A percentile compares a stretch with the other conserved stretches of the same genome.
These are phyloP conservation scores for Vitis rotundifolia DNA, from an alignment of 164 flowering plant species.

Conservation along the genomic window DNA sequence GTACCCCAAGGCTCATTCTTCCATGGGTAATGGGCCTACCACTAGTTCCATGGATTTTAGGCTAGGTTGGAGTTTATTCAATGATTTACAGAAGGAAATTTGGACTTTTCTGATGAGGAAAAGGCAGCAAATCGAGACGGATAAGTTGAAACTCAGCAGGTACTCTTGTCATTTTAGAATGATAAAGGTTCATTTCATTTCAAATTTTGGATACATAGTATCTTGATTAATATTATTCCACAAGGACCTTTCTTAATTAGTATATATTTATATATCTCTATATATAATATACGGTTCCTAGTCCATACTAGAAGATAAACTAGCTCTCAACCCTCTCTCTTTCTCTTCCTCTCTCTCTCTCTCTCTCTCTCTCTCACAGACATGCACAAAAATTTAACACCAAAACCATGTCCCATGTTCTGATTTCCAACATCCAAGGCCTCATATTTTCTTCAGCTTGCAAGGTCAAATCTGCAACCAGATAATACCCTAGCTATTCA, in stretches of 20 bases:
- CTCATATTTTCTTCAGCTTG: constrained; percentile 14
- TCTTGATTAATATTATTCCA: background rate
- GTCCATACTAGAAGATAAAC: constrained; percentile 16
- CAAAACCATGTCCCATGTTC: background rate
- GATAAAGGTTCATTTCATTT: constrained; percentile 1
- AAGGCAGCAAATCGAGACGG: too few relatives aligned
- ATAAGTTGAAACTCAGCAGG: background rate
- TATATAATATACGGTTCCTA: background rate
- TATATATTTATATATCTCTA: constrained; percentile 4
- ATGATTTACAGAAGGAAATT: too few relatives aligned
- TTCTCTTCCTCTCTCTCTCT: constrained; percentile 12
- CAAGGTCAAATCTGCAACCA: constrained; percentile 18
- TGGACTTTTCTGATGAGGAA: too few relatives aligned
- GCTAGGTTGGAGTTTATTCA: too few relatives aligned
- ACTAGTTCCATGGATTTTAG: too few relatives aligned
- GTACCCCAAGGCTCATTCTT: too few relatives aligned
- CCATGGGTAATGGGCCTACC: too few relatives aligned
- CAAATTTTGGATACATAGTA: background rate
- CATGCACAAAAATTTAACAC: background rate
- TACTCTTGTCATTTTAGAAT: background rate
- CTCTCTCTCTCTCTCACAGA: constrained; percentile 2
- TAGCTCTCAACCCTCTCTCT: constrained; percentile 8
- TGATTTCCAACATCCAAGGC: background rate
- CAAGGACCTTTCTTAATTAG: constrained; percentile 6
- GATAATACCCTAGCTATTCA: constrained; percentile 40